Evolutionary conservation across 768 basidiomycete species (phyloP).

Genomic region (Tulasnella sp.): DNA sequence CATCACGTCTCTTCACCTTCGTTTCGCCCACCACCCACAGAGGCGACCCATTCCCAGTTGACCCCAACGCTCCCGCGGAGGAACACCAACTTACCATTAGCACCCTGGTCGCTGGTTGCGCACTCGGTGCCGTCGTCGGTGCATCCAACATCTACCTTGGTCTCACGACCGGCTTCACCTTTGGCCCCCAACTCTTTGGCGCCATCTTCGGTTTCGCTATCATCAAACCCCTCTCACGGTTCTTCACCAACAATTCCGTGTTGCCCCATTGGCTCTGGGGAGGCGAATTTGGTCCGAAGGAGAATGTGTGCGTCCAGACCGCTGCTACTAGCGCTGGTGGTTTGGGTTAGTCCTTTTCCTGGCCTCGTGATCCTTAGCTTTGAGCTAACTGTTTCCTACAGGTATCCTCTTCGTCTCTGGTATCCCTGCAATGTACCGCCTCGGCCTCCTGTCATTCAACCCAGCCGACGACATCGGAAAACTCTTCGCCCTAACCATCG

Average conservation of each 20-base stretch:
- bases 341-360: slow-evolving; percentile 30
- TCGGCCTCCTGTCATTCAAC: slow-evolving; percentile 39
- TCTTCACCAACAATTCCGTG: slow-evolving; percentile 42
- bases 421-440: slow-evolving; percentile 52
- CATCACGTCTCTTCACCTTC: not conserved
- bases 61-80: slow-evolving; percentile 42
- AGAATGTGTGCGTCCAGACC: slow-evolving; percentile 53
- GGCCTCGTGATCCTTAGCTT: not conserved
- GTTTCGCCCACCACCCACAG: not conserved
- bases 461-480: slow-evolving; percentile 49
- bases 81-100: slow-evolving; percentile 41
- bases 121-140: slow-evolving; percentile 40
- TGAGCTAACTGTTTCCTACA: not conserved
- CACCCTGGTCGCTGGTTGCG: slow-evolving; percentile 44
- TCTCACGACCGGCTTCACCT: slow-evolving; percentile 60
- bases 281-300: slow-evolving; percentile 55
- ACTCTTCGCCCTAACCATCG: slow-evolving; percentile 48
- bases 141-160: slow-evolving; percentile 49
- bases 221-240: slow-evolving; percentile 47
- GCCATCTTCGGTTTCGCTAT: slow-evolving; percentile 56
- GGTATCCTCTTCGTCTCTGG: slow-evolving; percentile 52
- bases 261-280: slow-evolving; percentile 40
- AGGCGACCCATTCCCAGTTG: slow-evolving; percentile 46
- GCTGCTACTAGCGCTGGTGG: slow-evolving; percentile 43
- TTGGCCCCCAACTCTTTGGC: slow-evolving; percentile 56